Evolutionary conservation across 1,139 yeast species (phyloP).

Genomic region (Yamadazyma membranifaciens): DNA sequence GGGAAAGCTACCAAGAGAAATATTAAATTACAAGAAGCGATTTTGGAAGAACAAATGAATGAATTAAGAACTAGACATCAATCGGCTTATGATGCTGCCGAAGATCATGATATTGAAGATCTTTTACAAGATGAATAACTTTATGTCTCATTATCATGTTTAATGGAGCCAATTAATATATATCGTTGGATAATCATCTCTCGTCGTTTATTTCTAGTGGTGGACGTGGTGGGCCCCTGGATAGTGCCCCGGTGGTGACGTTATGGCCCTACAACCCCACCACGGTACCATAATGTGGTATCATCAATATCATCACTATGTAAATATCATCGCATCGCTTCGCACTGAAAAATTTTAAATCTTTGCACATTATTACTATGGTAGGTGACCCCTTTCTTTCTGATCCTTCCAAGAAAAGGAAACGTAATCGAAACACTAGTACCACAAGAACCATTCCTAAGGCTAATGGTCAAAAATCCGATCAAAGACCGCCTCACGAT

Average conservation of each 20-base stretch:
- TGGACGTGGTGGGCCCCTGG: no score
- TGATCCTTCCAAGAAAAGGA: conserved; percentile 57
- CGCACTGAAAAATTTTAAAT: conserved; percentile 13
- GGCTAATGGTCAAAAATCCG: not conserved
- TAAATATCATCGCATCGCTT: conserved; percentile 6
- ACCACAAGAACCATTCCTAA: conserved; percentile 13
- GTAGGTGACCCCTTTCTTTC: conserved; percentile 57
- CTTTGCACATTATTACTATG: conserved; percentile 7
- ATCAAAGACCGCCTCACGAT: conserved; percentile 20
- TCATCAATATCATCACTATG: no score
- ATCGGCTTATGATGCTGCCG: conserved; percentile 52
- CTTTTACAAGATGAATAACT: conserved; percentile 50
- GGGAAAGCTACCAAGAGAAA: conserved; percentile 68
- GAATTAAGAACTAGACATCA: conserved; percentile 45
- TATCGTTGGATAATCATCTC: no score
- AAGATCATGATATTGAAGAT: conserved; percentile 66
- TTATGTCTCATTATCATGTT: not conserved
- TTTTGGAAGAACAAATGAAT: conserved; percentile 45
- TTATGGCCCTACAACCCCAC: no score
- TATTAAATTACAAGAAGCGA: conserved; percentile 53
- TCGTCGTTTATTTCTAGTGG: no score
- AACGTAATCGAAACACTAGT: conserved; percentile 31
- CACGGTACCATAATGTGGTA: no score
- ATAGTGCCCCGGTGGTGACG: no score
- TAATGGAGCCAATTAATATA: not conserved